A percentile compares a stretch with the other conserved stretches of the same genome.
These are phyloP conservation scores for Phytophthora sojae DNA, from an alignment of 352 stramenopile species.

Conservation along the genomic window DNA sequence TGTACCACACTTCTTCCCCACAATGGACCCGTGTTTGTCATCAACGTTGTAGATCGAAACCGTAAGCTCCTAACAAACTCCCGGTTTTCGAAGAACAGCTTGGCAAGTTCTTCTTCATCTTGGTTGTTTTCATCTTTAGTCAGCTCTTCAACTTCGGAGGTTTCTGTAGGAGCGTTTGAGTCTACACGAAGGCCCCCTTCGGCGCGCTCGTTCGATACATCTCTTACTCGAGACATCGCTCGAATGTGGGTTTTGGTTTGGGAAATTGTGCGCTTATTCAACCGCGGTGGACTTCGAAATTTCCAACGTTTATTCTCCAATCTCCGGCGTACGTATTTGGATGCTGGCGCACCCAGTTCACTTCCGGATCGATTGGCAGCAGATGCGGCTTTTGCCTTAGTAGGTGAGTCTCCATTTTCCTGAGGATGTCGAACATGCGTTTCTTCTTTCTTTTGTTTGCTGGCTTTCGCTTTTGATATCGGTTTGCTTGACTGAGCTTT, in stretches of 20 bases:
- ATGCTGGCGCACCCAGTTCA: slow-evolving; percentile 7
- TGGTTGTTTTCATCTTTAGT: slow-evolving; percentile 35
- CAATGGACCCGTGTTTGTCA: slow-evolving; percentile 90
- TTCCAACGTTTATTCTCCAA: slow-evolving; percentile 77
- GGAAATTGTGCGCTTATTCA: slow-evolving; percentile 52
- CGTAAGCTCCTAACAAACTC: slow-evolving; percentile 71
- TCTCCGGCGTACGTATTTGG: slow-evolving; percentile 65
- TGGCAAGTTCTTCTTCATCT: slow-evolving; percentile 61
- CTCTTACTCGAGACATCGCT: slow-evolving; percentile 24
- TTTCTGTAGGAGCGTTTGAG: slow-evolving; percentile 25
- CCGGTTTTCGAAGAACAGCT: slow-evolving; percentile 73
- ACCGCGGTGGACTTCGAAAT: slow-evolving; percentile 65
- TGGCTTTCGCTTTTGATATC: background rate
- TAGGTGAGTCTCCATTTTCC: background rate
- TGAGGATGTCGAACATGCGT: background rate
- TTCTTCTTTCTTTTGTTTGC: slow-evolving; percentile 13
- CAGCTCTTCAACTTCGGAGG: slow-evolving; percentile 36
- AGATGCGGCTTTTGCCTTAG: background rate
- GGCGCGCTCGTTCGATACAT: slow-evolving; percentile 12
- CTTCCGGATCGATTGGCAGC: background rate
- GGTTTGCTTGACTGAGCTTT: slow-evolving; percentile 6
- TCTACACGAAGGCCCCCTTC: slow-evolving; percentile 2
- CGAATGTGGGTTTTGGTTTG: slow-evolving; percentile 36
- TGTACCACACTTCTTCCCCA: slow-evolving; percentile 91
- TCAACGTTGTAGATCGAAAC: slow-evolving; percentile 72